A percentile compares a stretch with the other conserved stretches of the same genome.
Evolutionary conservation across 164 flowering plant genomes (phyloP).

Genomic region (Hamamelis virginiana): DNA sequence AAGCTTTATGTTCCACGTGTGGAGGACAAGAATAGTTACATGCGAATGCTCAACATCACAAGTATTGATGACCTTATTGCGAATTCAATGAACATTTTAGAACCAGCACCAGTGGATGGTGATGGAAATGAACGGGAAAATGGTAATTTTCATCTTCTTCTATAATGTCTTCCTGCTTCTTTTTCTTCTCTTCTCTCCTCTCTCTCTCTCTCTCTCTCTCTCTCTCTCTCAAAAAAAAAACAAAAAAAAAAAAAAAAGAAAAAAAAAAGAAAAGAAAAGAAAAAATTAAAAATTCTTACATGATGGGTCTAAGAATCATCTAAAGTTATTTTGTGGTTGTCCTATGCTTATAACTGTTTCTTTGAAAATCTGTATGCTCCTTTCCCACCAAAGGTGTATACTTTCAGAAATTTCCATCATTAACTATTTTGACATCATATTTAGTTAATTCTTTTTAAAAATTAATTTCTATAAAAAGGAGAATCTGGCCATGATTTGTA

Average conservation of each 20-base stretch:
- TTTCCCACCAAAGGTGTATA: too few relatives aligned
- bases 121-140: slow-evolving; percentile 87
- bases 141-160: slow-evolving; percentile 42
- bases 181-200: too few relatives aligned
- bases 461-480: too few relatives aligned
- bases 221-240: not conserved
- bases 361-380: not conserved
- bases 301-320: too few relatives aligned
- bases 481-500: too few relatives aligned
- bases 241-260: too few relatives aligned
- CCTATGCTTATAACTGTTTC: not conserved
- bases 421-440: too few relatives aligned
- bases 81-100: slow-evolving; percentile 92
- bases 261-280: too few relatives aligned
- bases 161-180: too few relatives aligned
- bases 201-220: too few relatives aligned
- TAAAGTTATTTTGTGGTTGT: not conserved
- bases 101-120: slow-evolving; percentile 71
- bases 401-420: not conserved
- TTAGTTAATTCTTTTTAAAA: too few relatives aligned
- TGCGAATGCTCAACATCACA: slow-evolving; percentile 87
- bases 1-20: slow-evolving; percentile 93
- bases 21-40: slow-evolving; percentile 92
- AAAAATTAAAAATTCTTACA: too few relatives aligned
- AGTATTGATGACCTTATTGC: slow-evolving; percentile 77